phyloP scores from a whole-genome alignment of 73 alveolate genomes.

The Effrenium voratum region DNA sequence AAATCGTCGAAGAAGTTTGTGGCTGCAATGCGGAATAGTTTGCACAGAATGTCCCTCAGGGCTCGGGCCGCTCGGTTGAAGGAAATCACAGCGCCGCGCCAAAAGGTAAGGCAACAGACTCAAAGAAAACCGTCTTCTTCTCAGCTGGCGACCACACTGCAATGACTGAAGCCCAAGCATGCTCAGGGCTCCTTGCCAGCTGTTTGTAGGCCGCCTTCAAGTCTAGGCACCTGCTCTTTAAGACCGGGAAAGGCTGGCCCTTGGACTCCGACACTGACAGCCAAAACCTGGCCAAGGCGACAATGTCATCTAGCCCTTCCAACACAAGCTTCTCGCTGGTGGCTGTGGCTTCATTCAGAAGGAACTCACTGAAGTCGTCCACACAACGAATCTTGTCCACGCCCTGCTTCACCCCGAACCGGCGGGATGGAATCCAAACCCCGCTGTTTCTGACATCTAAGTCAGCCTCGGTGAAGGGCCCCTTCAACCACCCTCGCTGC shows the following conservation, averaged over 20 bases:
- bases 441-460: too few species aligned
- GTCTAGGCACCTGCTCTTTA: not conserved
- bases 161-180: not conserved
- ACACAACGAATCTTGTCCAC: not conserved
- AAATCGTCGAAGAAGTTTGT: not conserved
- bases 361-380: not conserved
- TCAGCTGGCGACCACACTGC: not conserved
- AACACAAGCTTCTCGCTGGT: not conserved
- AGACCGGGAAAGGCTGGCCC: too few species aligned
- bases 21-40: not conserved
- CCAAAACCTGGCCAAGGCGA: not conserved
- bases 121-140: not conserved
- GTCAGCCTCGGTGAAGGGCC: not conserved
- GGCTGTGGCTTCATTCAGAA: not conserved
- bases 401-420: slow-evolving; percentile 19
- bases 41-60: not conserved
- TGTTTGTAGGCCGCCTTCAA: not conserved
- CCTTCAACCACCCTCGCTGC: not conserved
- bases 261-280: too few species aligned
- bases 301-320: not conserved
- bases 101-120: not conserved
- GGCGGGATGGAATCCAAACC: not conserved
- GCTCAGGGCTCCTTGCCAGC: not conserved
- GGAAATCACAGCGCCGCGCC: not conserved
- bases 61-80: not conserved